These are phyloP conservation scores for Aspergillus hancockii DNA, from an alignment of 495 filamentous ascomycete genomes.

Conservation along the genomic window DNA sequence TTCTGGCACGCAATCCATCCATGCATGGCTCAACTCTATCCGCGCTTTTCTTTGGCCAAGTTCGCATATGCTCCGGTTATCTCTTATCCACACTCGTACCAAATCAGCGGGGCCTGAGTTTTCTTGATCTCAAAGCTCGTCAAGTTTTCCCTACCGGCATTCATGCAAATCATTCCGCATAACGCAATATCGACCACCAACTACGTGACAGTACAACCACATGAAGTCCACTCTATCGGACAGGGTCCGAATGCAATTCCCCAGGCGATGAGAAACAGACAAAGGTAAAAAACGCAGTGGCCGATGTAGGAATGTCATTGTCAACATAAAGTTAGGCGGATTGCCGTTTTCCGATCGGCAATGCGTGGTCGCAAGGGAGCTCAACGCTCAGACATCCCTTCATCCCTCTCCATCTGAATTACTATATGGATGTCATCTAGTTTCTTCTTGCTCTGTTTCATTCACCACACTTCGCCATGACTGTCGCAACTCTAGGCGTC, in stretches of 20 bases:
- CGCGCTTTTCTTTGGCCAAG: constrained; percentile 7
- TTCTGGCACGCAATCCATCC: constrained; percentile 23
- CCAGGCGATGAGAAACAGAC: background rate
- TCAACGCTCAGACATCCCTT: background rate
- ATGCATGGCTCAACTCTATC: constrained; percentile 17
- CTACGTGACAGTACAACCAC: constrained; percentile 29
- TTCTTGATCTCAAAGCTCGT: background rate
- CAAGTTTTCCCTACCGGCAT: constrained; percentile 1
- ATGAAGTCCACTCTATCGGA: background rate
- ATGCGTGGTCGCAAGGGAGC: background rate
- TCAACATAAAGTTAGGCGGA: background rate
- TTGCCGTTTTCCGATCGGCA: background rate
- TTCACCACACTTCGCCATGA: background rate
- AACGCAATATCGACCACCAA: constrained; percentile 30
- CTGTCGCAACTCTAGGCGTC: background rate
- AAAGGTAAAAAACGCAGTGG: background rate
- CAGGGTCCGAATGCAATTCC: background rate
- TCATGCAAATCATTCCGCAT: constrained; percentile 18
- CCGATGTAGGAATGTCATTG: background rate
- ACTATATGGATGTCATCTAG: background rate
- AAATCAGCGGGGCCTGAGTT: constrained; percentile 1
- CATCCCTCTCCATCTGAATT: background rate
- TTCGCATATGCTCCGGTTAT: constrained; percentile 4
- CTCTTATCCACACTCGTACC: constrained; percentile 11
- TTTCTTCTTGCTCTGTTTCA: background rate